Conservation (phyloP, 2,329 filamentous ascomycete species). For the Hypoxylon sp. region DNA sequence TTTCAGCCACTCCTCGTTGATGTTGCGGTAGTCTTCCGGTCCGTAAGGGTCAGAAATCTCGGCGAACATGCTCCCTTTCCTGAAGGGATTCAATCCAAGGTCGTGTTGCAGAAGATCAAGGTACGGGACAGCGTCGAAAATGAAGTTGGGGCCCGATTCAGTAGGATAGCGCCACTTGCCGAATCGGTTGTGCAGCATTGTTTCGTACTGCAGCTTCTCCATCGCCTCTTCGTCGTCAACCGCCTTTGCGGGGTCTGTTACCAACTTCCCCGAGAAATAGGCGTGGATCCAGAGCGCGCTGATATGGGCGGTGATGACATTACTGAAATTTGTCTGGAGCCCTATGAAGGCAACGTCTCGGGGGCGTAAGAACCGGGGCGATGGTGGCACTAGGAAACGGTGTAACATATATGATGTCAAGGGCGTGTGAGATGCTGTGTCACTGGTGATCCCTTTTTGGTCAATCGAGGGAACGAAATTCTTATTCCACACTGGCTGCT, state of each 20-base stretch:
- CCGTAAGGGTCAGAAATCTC: conserved; percentile 71
- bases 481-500: conserved; percentile 61
- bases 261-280: conserved; percentile 63
- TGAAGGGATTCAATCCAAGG: conserved; percentile 69
- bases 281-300: conserved; percentile 70
- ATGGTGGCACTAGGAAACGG: conserved; percentile 62
- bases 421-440: conserved; percentile 39
- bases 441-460: conserved; percentile 47
- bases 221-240: conserved; percentile 57
- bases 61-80: conserved; percentile 66
- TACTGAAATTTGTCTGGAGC: conserved; percentile 62
- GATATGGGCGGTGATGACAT: conserved; percentile 60
- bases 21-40: conserved; percentile 69
- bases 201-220: conserved; percentile 64
- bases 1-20: conserved; percentile 67
- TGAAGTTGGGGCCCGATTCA: conserved; percentile 78
- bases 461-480: conserved; percentile 59
- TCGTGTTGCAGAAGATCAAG: conserved; percentile 77
- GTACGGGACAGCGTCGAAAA: conserved; percentile 83
- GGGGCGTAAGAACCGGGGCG: conserved; percentile 54
- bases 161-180: conserved; percentile 77
- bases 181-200: conserved; percentile 76
- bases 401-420: conserved; percentile 61
- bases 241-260: conserved; percentile 20
- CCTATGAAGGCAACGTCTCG: conserved; percentile 65